Conservation (phyloP, 768 basidiomycete species). For the Dioszegia crocea region DNA sequence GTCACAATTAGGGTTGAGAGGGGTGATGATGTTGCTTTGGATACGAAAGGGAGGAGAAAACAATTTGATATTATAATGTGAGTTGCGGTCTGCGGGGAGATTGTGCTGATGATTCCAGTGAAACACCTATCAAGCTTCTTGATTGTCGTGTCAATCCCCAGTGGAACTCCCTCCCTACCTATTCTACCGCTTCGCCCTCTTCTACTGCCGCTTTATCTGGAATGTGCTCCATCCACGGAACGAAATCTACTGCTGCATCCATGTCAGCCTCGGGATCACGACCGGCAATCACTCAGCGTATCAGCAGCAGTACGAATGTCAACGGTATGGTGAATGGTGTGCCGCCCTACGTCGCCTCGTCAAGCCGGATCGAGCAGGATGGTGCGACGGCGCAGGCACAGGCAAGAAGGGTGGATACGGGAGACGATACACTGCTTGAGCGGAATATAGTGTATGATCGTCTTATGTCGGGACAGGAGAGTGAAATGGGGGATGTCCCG, state of each 20-base stretch:
- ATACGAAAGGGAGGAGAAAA: slow-evolving; percentile 69
- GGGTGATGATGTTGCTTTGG: slow-evolving; percentile 64
- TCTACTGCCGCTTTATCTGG: slow-evolving; percentile 15
- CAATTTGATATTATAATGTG: slow-evolving; percentile 76
- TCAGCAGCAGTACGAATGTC: neutral
- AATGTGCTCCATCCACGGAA: slow-evolving; percentile 48
- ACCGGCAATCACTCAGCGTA: neutral
- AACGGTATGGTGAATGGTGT: no score
- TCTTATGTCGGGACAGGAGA: slow-evolving; percentile 76
- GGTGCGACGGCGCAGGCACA: no score
- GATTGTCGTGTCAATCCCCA: slow-evolving; percentile 81
- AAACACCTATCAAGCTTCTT: slow-evolving; percentile 75
- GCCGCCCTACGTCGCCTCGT: no score
- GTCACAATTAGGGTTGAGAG: slow-evolving; percentile 76
- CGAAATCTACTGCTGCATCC: slow-evolving; percentile 1
- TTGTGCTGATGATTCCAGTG: slow-evolving; percentile 37
- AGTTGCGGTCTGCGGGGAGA: slow-evolving; percentile 6
- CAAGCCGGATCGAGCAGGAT: no score
- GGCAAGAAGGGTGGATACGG: neutral
- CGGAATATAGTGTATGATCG: slow-evolving; percentile 63
- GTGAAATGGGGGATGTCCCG: slow-evolving; percentile 74
- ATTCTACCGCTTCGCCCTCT: slow-evolving; percentile 51
- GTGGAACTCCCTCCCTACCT: slow-evolving; percentile 73
- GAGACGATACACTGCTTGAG: slow-evolving; percentile 45
- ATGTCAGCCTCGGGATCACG: neutral